These are phyloP conservation scores for Chaetomium fimeti DNA, from an alignment of 495 filamentous ascomycete genomes.

Conservation along the genomic window DNA sequence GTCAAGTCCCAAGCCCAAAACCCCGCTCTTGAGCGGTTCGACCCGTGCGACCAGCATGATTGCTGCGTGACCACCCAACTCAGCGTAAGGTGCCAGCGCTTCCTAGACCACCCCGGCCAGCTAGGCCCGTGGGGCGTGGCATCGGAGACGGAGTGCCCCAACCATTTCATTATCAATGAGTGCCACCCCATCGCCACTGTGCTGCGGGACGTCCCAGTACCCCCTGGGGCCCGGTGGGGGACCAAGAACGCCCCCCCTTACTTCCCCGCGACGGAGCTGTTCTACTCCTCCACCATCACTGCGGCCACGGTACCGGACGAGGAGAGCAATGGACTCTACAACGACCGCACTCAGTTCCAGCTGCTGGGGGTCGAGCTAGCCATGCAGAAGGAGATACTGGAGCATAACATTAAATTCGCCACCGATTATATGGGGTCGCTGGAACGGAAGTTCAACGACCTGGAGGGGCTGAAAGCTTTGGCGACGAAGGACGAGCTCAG, in stretches of 20 bases:
- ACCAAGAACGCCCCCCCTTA: neutral
- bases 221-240: neutral
- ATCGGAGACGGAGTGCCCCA: neutral
- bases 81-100: neutral
- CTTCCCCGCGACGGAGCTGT: neutral
- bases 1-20: too few species aligned
- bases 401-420: neutral
- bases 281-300: neutral
- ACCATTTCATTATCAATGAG: neutral
- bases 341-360: neutral
- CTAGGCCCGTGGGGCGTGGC: too few species aligned
- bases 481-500: neutral
- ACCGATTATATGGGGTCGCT: neutral
- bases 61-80: slow-evolving; percentile 1
- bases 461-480: neutral
- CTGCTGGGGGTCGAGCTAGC: neutral
- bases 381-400: neutral
- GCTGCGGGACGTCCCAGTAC: neutral
- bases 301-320: neutral
- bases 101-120: neutral
- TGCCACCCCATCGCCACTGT: neutral
- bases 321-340: neutral
- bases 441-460: neutral
- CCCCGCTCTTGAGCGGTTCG: neutral
- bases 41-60: neutral